Conservation (phyloP, 176 grass and related monocot species). For the Dactylis glomerata region DNA sequence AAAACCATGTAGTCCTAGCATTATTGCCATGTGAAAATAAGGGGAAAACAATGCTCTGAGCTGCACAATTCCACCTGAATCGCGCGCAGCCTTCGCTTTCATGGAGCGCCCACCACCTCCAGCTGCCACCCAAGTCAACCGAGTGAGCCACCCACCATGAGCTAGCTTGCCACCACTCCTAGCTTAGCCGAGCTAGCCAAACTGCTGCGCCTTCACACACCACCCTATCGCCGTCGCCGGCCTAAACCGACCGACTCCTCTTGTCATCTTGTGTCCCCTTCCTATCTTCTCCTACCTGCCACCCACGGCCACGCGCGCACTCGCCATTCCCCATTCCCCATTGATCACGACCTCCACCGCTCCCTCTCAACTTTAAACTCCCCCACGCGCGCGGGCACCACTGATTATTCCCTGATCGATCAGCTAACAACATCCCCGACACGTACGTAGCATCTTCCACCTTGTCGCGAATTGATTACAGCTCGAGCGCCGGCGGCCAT, state of each 20-base stretch:
- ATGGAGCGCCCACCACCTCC: background rate
- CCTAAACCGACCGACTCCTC: background rate
- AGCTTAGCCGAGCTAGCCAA: no score
- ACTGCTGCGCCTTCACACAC: background rate
- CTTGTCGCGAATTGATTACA: background rate
- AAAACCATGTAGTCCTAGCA: constrained; percentile 11
- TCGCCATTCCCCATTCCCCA: background rate
- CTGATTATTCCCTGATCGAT: background rate
- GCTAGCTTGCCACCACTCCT: background rate
- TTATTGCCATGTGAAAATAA: no score
- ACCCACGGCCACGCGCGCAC: background rate
- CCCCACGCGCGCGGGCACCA: constrained; percentile 1
- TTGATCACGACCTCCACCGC: constrained; percentile 5
- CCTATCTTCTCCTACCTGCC: background rate
- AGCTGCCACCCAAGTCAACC: background rate
- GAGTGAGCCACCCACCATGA: constrained; percentile 25
- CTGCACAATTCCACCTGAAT: background rate
- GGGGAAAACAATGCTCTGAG: background rate
- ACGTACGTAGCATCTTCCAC: constrained; percentile 8
- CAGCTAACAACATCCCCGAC: background rate
- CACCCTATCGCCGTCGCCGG: background rate
- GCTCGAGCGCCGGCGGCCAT: background rate
- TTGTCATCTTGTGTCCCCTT: background rate
- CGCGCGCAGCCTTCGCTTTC: background rate
- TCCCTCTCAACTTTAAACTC: background rate